These are phyloP conservation scores for Salix exigua DNA, from an alignment of 345 rosid genomes.

Conservation along the genomic window DNA sequence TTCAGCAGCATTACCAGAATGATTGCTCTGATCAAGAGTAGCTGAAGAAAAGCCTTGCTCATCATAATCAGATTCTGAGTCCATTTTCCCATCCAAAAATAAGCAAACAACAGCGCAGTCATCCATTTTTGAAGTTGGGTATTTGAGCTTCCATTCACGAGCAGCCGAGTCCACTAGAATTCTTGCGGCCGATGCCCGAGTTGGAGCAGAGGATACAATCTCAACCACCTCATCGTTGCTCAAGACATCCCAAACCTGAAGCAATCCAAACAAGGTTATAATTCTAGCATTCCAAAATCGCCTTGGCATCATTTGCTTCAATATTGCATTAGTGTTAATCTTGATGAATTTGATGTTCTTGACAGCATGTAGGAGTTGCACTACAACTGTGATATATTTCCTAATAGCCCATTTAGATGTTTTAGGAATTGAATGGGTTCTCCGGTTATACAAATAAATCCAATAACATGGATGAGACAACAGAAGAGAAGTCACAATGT, in stretches of 20 bases:
- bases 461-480: neutral
- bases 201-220: conserved; percentile 75
- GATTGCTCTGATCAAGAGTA: conserved; percentile 56
- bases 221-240: conserved; percentile 97
- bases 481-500: neutral
- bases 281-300: too few species aligned
- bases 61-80: conserved; percentile 73
- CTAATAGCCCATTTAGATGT: neutral
- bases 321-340: neutral
- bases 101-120: conserved; percentile 98
- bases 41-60: conserved; percentile 79
- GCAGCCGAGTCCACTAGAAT: conserved; percentile 82
- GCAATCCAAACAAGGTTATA: neutral
- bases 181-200: conserved; percentile 81
- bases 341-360: neutral
- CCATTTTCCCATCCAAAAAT: conserved; percentile 95
- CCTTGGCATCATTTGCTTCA: neutral
- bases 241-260: conserved; percentile 96
- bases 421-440: neutral
- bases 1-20: conserved; percentile 64
- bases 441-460: neutral
- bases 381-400: neutral
- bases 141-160: conserved; percentile 90
- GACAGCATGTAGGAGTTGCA: neutral
- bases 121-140: conserved; percentile 99